Percentiles rank a stretch among this genome's conserved stretches.
These are phyloP conservation scores for Davidsoniella virescens DNA, from an alignment of 2,329 filamentous ascomycete species.

Conservation along the genomic window DNA sequence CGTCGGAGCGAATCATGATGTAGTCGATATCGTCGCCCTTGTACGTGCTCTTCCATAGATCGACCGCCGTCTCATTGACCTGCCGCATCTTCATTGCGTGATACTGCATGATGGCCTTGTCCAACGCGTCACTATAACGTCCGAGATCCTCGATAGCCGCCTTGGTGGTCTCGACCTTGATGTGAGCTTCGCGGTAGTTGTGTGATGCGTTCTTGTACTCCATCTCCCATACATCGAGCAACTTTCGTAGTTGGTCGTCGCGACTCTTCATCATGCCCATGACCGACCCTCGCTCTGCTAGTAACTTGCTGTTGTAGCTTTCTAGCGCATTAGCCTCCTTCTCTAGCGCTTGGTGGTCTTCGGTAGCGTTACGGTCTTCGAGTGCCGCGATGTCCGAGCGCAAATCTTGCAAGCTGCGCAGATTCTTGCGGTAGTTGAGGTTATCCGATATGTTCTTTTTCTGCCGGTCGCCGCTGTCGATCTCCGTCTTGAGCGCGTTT, in stretches of 20 bases:
- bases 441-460: conserved; percentile 85
- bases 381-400: conserved; percentile 56
- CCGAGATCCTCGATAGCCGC: conserved; percentile 82
- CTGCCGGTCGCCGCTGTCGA: conserved; percentile 64
- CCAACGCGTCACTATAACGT: conserved; percentile 67
- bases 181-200: conserved; percentile 74
- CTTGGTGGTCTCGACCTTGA: conserved; percentile 81
- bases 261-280: conserved; percentile 70
- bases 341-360: conserved; percentile 62
- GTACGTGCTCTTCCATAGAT: conserved; percentile 95
- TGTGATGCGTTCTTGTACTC: conserved; percentile 71
- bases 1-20: conserved; percentile 86
- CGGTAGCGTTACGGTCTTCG: conserved; percentile 62
- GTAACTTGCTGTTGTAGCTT: conserved; percentile 48
- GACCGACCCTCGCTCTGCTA: conserved; percentile 56
- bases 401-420: conserved; percentile 50
- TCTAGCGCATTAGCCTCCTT: conserved; percentile 53
- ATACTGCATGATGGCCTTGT: conserved; percentile 95
- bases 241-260: conserved; percentile 58
- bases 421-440: conserved; percentile 64
- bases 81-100: conserved; percentile 96
- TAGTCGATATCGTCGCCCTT: conserved; percentile 95
- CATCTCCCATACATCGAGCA: conserved; percentile 65
- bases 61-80: conserved; percentile 84
- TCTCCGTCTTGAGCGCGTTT: conserved; percentile 61